Evolutionary conservation across 1,139 yeast species (phyloP).

Genomic region (Tardiomyces digboiensis): DNA sequence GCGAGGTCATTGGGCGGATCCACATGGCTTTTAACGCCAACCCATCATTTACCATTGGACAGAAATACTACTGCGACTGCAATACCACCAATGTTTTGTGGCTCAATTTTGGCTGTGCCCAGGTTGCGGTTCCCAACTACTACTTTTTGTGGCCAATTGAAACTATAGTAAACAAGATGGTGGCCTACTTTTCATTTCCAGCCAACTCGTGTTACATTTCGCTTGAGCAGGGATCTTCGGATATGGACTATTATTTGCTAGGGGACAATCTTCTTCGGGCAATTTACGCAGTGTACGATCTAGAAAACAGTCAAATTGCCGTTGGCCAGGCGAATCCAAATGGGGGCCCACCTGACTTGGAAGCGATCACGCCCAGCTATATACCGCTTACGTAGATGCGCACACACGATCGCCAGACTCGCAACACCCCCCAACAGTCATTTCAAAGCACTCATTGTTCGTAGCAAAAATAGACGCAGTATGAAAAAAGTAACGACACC

Average conservation of each 20-base stretch:
- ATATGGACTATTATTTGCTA: constrained; percentile 23
- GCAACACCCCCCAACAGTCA: neutral
- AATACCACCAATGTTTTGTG: constrained; percentile 27
- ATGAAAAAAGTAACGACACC: constrained; percentile 42
- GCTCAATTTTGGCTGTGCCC: constrained; percentile 44
- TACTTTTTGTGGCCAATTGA: constrained; percentile 33
- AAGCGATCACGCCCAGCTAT: constrained; percentile 21
- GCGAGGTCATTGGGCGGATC: constrained; percentile 25
- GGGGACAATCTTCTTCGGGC: constrained; percentile 48
- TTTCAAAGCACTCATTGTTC: neutral
- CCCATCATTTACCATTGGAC: constrained; percentile 27
- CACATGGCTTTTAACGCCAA: constrained; percentile 26
- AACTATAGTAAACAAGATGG: constrained; percentile 20
- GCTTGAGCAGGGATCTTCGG: constrained; percentile 19
- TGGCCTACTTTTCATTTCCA: constrained; percentile 26
- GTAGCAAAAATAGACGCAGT: neutral
- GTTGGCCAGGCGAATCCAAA: constrained; percentile 37
- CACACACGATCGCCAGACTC: neutral
- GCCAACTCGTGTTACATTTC: constrained; percentile 29
- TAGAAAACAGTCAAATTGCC: constrained; percentile 41
- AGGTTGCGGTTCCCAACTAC: constrained; percentile 37
- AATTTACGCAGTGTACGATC: constrained; percentile 46
- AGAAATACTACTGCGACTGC: constrained; percentile 29
- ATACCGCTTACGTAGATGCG: constrained; percentile 6
- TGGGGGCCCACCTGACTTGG: constrained; percentile 17